Percentiles rank a stretch among this genome's conserved stretches.
Conservation (phyloP, 1,284 basidiomycete species). For the Paramarasmius palmivorus region DNA sequence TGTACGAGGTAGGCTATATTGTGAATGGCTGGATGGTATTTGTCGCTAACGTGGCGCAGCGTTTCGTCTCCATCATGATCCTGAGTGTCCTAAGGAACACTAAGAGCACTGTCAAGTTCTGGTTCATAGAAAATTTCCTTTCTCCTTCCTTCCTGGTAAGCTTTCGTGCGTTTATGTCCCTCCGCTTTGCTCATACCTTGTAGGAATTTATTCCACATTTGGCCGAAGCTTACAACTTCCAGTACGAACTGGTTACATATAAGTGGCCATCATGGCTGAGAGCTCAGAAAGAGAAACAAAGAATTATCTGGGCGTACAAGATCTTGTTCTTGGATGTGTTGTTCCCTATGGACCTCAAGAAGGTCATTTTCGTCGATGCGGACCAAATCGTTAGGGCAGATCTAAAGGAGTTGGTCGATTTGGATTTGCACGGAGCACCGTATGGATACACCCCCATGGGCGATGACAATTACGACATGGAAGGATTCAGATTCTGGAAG, state of each 20-base stretch:
- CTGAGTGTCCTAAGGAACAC: constrained; percentile 94
- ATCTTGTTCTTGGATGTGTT: constrained; percentile 98
- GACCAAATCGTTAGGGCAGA: constrained; percentile 98
- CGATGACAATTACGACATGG: constrained; percentile 92
- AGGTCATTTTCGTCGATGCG: constrained; percentile 98
- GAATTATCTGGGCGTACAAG: constrained; percentile 99
- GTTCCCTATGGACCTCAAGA: constrained; percentile 97
- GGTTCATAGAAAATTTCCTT: constrained; percentile 99
- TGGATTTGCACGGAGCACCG: constrained; percentile 89
- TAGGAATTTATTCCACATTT: constrained; percentile 95
- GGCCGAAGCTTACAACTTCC: constrained; percentile 87
- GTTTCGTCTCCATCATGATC: constrained; percentile 98
- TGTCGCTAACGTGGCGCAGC: constrained; percentile 43
- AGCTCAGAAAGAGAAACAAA: constrained; percentile 95
- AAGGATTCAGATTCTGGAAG: constrained; percentile 99
- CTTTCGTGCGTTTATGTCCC: constrained; percentile 11
- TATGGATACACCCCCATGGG: constrained; percentile 99
- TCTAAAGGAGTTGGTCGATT: constrained; percentile 87
- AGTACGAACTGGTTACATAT: constrained; percentile 97
- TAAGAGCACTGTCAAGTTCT: constrained; percentile 93
- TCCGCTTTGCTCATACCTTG: not conserved
- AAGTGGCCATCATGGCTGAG: constrained; percentile 99
- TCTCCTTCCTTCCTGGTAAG: constrained; percentile 93
- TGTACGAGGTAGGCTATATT: constrained; percentile 78
- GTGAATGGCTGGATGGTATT: constrained; percentile 7